Evolutionary conservation across 805 yeast genomes (phyloP), one percentile per base, ranked within the genome.

Genomic region (Candida xiaguanensis): DNA sequence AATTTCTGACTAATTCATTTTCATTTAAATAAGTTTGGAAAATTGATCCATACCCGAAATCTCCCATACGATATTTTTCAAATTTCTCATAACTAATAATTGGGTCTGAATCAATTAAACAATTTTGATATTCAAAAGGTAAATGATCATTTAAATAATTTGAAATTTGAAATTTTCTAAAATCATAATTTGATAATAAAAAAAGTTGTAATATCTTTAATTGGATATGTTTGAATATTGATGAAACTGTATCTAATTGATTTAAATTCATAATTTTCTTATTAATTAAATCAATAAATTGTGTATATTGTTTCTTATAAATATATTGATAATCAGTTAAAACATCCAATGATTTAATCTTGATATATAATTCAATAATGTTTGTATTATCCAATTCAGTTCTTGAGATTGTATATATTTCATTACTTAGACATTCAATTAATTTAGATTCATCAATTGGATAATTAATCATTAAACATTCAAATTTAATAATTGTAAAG

Each of bases 141-240:
- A 38, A 22, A 17, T 41, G 32, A 6, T 41, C 42, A 13, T 36
- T 33, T 8, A 58, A 43, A 41, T 51, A 61, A 18, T 40, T 45
- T 13, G 49, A 31, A 8, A 63, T 48, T 18, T 56, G 56, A 18
- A 44, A 39, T 34, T 55, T 61, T 32, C 70, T 50, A 40, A 59
- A 65, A 43, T 66, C 71, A 23, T 59, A 52, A 27, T 58, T 59
- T 14, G 65, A 52, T 5, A 65, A 44, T n/a, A 66, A 36, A 34
- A 54, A 52, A 23, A 54, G 52, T 19, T 61, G 58, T 33, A 65
- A 42, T 16, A 63, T 55, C 43, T 67, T 67, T 17, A 46, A 31
- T 23, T 52, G 45, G 19, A 64, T 29, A 13, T 31, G 37, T 16
- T 38, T 26, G 19, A 38, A 41, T 14, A 53, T 36, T 5, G 30